Base-by-base conservation (phyloP, 768 basidiomycete genomes). In the Collybiopsis luxurians region DNA sequence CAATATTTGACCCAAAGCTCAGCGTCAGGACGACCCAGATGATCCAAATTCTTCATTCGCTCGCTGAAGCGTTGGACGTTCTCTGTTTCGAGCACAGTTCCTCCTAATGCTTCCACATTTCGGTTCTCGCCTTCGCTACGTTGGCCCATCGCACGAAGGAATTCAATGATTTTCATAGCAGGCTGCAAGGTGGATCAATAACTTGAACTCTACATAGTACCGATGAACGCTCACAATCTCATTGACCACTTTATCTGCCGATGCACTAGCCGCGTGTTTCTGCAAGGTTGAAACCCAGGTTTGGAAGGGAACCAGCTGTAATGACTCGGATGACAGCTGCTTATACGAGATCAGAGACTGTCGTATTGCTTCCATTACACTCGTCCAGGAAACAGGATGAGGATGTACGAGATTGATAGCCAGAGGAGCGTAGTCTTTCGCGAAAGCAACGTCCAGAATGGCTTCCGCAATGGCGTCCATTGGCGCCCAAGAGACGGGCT, bases 401-500 rank as follows among this genome's bases (percentile, higher is more conserved):
- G 76, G 75, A 62, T 77, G 74, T 1, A 73, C 73, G n/a, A 77
- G 47, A 60, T 78, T 75, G 24, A 74, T 57, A 6, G 66, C 66
- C 13, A 58, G 50, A 1, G 71, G 69, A 0, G 55, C 56, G 10
- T 56, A 46, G 3, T 63, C 52, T 34, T 49, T 38, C 4, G 63
- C 28, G 23, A 53, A 42, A 13, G 40, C 66, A 2, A 66, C 49
- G 59, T 76, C 68, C 6, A 73, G 40, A 10, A 78, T 60, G 0
- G 69, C 68, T 36, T 65, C 13, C 0, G 76, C 73, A 0, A 71
- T 74, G 1, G 69, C 64, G 58, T 79, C 70, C 49, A 72, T 69
- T 0, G 79, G 75, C 2, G 80, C 46, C 80, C 79, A 80, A 0
- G 76, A 75, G 10, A 76, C 65, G 9, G 58, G 55, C 77, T 79